A percentile compares a stretch with the other conserved stretches of the same genome.
These are phyloP conservation scores for Jamesozyma jinghongensis DNA, from an alignment of 805 yeast species.

Conservation along the genomic window DNA sequence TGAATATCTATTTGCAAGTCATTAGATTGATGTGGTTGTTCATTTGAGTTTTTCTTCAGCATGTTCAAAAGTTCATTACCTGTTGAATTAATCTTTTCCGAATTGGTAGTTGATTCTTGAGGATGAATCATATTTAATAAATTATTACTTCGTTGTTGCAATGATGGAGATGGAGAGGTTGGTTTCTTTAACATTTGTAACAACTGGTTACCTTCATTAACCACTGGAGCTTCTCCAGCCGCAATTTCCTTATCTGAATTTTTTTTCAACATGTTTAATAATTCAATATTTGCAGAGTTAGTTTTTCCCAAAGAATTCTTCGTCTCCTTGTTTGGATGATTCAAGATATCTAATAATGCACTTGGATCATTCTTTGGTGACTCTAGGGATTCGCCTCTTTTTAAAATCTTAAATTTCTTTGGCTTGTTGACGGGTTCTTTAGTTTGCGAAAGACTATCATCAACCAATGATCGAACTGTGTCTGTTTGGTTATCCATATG, in stretches of 20 bases:
- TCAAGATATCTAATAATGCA: not conserved
- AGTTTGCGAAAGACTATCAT: not conserved
- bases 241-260: conserved; percentile 2
- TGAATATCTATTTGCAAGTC: not conserved
- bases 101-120: not conserved
- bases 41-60: conserved; percentile 4
- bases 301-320: not conserved
- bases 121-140: not conserved
- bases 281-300: conserved; percentile 4
- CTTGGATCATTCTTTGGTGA: not conserved
- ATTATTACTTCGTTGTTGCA: not conserved
- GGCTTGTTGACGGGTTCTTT: conserved; percentile 18
- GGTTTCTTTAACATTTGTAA: conserved; percentile 5
- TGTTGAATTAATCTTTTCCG: conserved; percentile 1
- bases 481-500: conserved; percentile 15
- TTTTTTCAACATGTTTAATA: conserved; percentile 9
- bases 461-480: conserved; percentile 10
- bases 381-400: conserved; percentile 31
- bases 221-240: too few relatives aligned
- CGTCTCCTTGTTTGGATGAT: too few relatives aligned
- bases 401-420: conserved; percentile 29
- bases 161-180: not conserved
- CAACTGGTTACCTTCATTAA: not conserved
- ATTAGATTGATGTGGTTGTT: not conserved
- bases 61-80: conserved; percentile 6